Conservation (phyloP, 1,284 basidiomycete species). For the Microbotryomycetes sp. region DNA sequence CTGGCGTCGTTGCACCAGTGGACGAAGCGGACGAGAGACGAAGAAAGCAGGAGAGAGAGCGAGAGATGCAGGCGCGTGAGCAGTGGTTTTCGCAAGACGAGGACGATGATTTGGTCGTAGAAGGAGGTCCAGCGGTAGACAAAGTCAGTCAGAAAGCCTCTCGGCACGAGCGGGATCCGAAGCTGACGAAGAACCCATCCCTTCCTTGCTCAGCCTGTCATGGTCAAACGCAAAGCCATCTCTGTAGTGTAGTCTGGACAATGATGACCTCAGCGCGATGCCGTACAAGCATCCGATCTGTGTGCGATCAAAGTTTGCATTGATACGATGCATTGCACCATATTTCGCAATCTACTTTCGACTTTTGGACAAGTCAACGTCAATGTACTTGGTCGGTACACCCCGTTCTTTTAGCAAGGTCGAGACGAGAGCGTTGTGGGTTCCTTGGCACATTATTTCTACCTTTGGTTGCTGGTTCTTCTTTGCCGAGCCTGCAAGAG, state of each 20-base stretch:
- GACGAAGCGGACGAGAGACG: neutral
- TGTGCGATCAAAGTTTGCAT: too few relatives aligned
- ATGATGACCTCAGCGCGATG: neutral
- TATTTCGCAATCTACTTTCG: slow-evolving; percentile 23
- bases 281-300: neutral
- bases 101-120: slow-evolving; percentile 22
- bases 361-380: slow-evolving; percentile 40
- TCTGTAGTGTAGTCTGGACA: neutral
- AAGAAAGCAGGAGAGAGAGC: neutral
- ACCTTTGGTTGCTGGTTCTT: slow-evolving; percentile 12
- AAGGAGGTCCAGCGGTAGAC: slow-evolving; percentile 12
- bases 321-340: too few relatives aligned
- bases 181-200: too few relatives aligned
- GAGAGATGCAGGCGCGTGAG: neutral
- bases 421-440: slow-evolving; percentile 59
- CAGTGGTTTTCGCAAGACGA: too few relatives aligned
- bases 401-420: slow-evolving; percentile 61
- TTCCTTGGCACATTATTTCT: slow-evolving; percentile 46
- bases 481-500: slow-evolving; percentile 36
- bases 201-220: too few relatives aligned
- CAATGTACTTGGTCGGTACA: slow-evolving; percentile 71
- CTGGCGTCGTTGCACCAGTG: slow-evolving; percentile 3
- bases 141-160: too few relatives aligned
- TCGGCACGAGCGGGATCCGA: too few relatives aligned
- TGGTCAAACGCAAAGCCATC: too few relatives aligned